Evolutionary conservation across 2,329 filamentous ascomycete genomes (phyloP).

Genomic region (Aspergillus caelatus): DNA sequence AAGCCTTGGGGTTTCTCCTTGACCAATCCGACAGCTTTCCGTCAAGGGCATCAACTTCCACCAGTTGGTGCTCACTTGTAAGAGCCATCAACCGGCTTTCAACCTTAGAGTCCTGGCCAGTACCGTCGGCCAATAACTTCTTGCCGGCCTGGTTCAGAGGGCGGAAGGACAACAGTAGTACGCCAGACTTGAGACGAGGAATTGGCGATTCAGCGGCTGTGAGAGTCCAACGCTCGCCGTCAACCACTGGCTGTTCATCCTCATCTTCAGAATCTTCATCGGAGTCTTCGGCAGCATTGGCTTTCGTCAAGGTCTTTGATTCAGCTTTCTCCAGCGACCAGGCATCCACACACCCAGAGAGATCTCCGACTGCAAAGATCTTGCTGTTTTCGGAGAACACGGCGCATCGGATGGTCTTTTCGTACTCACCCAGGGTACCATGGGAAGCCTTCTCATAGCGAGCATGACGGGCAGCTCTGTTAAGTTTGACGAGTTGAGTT

Average conservation of each 20-base stretch:
- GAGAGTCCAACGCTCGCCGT: conserved; percentile 71
- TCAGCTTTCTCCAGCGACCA: conserved; percentile 68
- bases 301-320: conserved; percentile 42
- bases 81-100: conserved; percentile 63
- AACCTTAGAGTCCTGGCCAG: conserved; percentile 39
- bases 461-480: conserved; percentile 37
- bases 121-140: conserved; percentile 48
- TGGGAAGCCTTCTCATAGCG: conserved; percentile 55
- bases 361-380: conserved; percentile 76
- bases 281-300: conserved; percentile 49
- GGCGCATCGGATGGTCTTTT: conserved; percentile 71
- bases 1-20: conserved; percentile 74
- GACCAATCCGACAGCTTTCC: conserved; percentile 85
- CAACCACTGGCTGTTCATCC: conserved; percentile 51
- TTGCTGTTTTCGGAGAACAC: conserved; percentile 80
- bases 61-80: conserved; percentile 67
- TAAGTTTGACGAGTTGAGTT: conserved; percentile 48
- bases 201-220: conserved; percentile 72
- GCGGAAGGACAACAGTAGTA: conserved; percentile 70
- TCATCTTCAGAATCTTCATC: conserved; percentile 56
- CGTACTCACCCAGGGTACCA: conserved; percentile 73
- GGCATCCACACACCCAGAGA: conserved; percentile 83
- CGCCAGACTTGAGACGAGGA: conserved; percentile 66
- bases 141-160: conserved; percentile 37
- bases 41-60: conserved; percentile 76